phyloP scores from a whole-genome alignment of 2,329 filamentous ascomycete genomes.

The Ramularia endophylla region DNA sequence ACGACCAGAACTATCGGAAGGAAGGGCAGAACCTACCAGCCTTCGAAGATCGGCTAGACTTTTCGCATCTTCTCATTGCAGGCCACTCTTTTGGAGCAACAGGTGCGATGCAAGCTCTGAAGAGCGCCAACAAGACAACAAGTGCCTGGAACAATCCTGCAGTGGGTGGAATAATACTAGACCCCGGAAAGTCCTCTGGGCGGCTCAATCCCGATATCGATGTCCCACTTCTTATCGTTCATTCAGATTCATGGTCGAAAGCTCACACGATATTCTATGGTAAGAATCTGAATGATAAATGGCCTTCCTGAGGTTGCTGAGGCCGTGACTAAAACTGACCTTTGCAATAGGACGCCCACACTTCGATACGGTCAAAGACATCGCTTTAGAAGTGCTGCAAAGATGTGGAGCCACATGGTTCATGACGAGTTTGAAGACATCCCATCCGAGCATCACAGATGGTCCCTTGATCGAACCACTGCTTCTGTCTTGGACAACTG shows the following conservation, averaged over 20 bases:
- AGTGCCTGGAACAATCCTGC: constrained; percentile 40
- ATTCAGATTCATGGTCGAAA: constrained; percentile 60
- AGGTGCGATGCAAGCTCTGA: constrained; percentile 55
- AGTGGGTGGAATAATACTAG: constrained; percentile 55
- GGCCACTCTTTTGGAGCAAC: constrained; percentile 65
- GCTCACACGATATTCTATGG: constrained; percentile 53
- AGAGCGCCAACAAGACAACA: constrained; percentile 34
- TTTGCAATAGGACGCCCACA: constrained; percentile 58
- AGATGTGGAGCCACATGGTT: constrained; percentile 41
- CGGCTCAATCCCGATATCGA: constrained; percentile 54
- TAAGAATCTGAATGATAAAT: too few relatives aligned
- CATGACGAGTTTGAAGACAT: constrained; percentile 34
- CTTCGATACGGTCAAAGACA: constrained; percentile 56
- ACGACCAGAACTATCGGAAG: constrained; percentile 41
- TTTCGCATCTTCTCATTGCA: constrained; percentile 50
- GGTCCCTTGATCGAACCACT: constrained; percentile 60
- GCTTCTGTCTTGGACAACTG: constrained; percentile 56
- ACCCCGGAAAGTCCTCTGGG: constrained; percentile 61
- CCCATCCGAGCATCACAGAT: constrained; percentile 61
- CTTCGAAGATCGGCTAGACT: constrained; percentile 52
- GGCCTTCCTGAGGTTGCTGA: too few relatives aligned
- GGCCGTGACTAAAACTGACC: too few relatives aligned
- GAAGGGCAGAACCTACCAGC: constrained; percentile 44
- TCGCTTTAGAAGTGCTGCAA: constrained; percentile 45
- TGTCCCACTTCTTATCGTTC: constrained; percentile 55